Evolutionary conservation across 495 filamentous ascomycete species (phyloP).

Genomic region (Glonium stellatum): DNA sequence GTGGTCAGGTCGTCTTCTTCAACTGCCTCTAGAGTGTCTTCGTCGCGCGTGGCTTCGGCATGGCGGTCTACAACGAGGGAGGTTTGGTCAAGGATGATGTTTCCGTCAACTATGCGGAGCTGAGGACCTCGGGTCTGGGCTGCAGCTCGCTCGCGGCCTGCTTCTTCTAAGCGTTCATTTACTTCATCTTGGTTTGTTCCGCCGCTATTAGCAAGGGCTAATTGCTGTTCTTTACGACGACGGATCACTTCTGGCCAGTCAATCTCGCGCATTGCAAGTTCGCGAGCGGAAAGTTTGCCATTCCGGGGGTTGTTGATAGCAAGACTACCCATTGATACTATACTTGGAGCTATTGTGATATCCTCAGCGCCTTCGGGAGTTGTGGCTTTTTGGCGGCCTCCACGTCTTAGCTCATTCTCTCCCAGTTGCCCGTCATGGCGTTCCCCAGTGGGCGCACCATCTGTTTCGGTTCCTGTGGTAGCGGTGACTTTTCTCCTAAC

Average conservation of each 20-base stretch:
- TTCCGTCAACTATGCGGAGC: slow-evolving; percentile 60
- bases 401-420: not conserved
- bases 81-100: slow-evolving; percentile 72
- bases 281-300: slow-evolving; percentile 73
- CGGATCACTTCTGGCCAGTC: slow-evolving; percentile 43
- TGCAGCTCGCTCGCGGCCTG: slow-evolving; percentile 5
- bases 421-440: not conserved
- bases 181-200: slow-evolving; percentile 1
- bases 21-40: slow-evolving; percentile 55
- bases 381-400: slow-evolving; percentile 35
- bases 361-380: slow-evolving; percentile 76
- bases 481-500: slow-evolving; percentile 1
- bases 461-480: slow-evolving; percentile 12
- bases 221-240: slow-evolving; percentile 18
- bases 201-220: not conserved
- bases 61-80: slow-evolving; percentile 76
- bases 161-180: slow-evolving; percentile 5
- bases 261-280: slow-evolving; percentile 49
- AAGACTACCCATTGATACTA: slow-evolving; percentile 76
- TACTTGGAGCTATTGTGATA: slow-evolving; percentile 58
- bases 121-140: slow-evolving; percentile 2
- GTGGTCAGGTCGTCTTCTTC: slow-evolving; percentile 81
- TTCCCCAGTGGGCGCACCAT: not conserved
- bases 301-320: slow-evolving; percentile 61
- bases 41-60: slow-evolving; percentile 52